Evolutionary conservation across 148 eudicot genomes (phyloP).

Genomic region (Polygonum aviculare): DNA sequence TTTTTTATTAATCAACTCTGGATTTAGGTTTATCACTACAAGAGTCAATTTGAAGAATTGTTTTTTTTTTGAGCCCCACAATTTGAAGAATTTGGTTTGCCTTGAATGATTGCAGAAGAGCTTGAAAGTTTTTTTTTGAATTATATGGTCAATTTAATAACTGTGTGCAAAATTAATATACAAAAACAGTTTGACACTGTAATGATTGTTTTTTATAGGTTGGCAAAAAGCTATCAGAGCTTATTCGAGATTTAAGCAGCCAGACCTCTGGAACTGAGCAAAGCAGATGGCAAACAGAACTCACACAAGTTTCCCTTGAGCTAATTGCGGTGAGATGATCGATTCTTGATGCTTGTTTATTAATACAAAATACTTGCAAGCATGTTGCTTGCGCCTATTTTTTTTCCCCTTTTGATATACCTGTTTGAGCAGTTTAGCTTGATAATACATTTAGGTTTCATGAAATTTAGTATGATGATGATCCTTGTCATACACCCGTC

Average conservation of each 20-base stretch:
- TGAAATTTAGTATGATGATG: background rate
- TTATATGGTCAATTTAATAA: background rate
- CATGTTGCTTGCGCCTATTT: constrained; percentile 6
- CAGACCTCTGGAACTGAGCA: constrained; percentile 77
- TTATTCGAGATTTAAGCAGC: constrained; percentile 85
- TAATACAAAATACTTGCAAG: background rate
- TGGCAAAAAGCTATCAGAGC: constrained; percentile 87
- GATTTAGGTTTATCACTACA: background rate
- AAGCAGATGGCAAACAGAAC: constrained; percentile 92
- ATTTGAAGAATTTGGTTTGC: background rate
- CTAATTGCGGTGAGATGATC: constrained; percentile 65
- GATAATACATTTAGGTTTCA: background rate
- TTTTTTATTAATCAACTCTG: background rate
- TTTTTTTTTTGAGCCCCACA: background rate
- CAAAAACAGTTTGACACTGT: background rate
- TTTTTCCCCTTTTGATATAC: background rate
- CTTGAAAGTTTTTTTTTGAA: background rate
- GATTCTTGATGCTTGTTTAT: background rate
- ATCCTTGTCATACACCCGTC: background rate
- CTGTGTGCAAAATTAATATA: background rate
- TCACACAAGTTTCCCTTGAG: constrained; percentile 88
- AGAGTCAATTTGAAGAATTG: background rate
- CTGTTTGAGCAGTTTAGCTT: background rate
- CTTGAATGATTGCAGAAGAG: background rate
- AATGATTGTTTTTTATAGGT: constrained; percentile 36